Percentiles rank a stretch among this genome's conserved stretches.
phyloP scores from a whole-genome alignment of 2,329 filamentous ascomycete genomes.

The Pseudopithomyces maydicus region DNA sequence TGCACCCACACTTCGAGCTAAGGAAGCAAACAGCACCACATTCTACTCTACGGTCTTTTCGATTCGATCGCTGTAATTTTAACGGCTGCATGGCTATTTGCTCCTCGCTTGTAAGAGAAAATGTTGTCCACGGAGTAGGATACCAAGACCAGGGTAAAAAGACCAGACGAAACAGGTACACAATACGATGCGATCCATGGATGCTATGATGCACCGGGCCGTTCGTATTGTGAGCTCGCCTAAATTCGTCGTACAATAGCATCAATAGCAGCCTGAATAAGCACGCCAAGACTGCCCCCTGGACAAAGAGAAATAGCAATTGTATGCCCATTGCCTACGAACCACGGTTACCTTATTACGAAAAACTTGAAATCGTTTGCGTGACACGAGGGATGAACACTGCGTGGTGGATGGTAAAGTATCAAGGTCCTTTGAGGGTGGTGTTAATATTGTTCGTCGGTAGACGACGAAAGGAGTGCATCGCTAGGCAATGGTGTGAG shows the following conservation, averaged over 20 bases:
- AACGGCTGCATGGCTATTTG: no score
- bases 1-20: not conserved
- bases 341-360: not conserved
- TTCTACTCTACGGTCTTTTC: no score
- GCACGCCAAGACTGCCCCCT: not conserved
- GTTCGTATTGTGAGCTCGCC: not conserved
- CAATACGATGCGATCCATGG: not conserved
- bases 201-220: not conserved
- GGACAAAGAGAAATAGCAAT: conserved; percentile 26
- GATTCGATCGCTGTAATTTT: no score
- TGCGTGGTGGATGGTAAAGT: not conserved
- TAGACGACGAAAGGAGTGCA: no score
- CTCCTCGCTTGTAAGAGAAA: no score
- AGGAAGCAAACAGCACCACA: not conserved
- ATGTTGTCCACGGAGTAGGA: not conserved
- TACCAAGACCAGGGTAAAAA: not conserved
- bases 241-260: conserved; percentile 1
- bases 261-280: not conserved
- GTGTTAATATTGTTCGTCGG: no score
- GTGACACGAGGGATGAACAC: not conserved
- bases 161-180: not conserved
- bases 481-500: no score
- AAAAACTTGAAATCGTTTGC: not conserved
- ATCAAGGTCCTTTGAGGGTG: no score
- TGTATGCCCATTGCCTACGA: not conserved